A percentile compares a stretch with the other conserved stretches of the same genome.
Conservation (phyloP, 2,329 filamentous ascomycete genomes). For the Aspergillus luchuensis region DNA sequence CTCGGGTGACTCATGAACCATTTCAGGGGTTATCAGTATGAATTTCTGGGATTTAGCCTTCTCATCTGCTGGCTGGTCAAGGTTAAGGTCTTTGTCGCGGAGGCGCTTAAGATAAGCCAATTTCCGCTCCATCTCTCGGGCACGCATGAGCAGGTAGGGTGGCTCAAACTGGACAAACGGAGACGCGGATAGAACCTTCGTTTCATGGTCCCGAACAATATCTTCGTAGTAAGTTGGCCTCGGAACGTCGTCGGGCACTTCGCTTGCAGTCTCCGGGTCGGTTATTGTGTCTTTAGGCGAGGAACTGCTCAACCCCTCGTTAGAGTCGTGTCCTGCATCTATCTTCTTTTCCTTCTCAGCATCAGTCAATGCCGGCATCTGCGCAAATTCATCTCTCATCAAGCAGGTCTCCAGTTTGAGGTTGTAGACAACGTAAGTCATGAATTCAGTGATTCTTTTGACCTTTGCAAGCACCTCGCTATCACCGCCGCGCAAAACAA, state of each 20-base stretch:
- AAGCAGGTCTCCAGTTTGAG: slow-evolving; percentile 92
- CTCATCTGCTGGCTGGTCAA: slow-evolving; percentile 56
- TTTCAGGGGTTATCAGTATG: slow-evolving; percentile 88
- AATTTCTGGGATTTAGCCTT: slow-evolving; percentile 72
- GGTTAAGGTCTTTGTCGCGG: slow-evolving; percentile 65
- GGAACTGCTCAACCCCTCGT: slow-evolving; percentile 21
- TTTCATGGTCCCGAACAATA: slow-evolving; percentile 90
- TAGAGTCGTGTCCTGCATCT: slow-evolving; percentile 20
- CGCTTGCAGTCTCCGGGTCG: slow-evolving; percentile 35
- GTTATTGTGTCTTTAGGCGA: slow-evolving; percentile 19
- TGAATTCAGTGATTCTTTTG: slow-evolving; percentile 95
- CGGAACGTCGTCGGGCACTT: slow-evolving; percentile 74
- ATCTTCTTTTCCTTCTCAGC: slow-evolving; percentile 36
- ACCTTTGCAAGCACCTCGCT: slow-evolving; percentile 71
- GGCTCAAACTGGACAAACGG: slow-evolving; percentile 95
- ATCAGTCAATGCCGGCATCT: slow-evolving; percentile 68
- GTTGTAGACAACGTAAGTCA: slow-evolving; percentile 99
- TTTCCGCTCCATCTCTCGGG: slow-evolving; percentile 84
- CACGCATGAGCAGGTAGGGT: slow-evolving; percentile 88
- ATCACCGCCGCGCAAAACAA: slow-evolving; percentile 81
- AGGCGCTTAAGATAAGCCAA: slow-evolving; percentile 80
- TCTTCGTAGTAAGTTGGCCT: slow-evolving; percentile 93
- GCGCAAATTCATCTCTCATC: slow-evolving; percentile 88
- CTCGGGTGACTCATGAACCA: slow-evolving; percentile 83
- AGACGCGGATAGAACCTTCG: slow-evolving; percentile 89